These are phyloP conservation scores for Striga asiatica DNA, from an alignment of 257 asterid genomes.

Conservation along the genomic window DNA sequence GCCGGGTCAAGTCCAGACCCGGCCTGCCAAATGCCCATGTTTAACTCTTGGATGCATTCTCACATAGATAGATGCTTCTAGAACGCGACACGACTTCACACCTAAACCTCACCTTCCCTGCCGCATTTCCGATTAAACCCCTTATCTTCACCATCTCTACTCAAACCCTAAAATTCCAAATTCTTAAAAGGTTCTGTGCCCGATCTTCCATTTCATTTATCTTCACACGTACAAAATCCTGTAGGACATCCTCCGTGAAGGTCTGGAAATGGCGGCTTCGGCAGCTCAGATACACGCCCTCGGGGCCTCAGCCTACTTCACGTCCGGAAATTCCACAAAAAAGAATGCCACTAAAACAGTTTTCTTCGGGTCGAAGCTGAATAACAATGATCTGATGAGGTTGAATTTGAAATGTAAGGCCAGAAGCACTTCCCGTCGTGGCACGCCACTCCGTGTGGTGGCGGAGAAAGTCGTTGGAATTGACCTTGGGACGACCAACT, in stretches of 20 bases:
- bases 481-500: slow-evolving; percentile 75
- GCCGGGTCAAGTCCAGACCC: too few species aligned
- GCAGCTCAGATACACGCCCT: slow-evolving; percentile 56
- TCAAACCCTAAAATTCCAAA: slow-evolving; percentile 6
- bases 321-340: slow-evolving; percentile 19
- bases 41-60: too few species aligned
- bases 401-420: slow-evolving; percentile 29
- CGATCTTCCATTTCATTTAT: neutral
- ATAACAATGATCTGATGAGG: slow-evolving; percentile 23
- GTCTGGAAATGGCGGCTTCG: slow-evolving; percentile 33
- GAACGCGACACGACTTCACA: slow-evolving; percentile 29
- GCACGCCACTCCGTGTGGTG: slow-evolving; percentile 39
- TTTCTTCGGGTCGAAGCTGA: slow-evolving; percentile 38
- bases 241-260: neutral
- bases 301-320: slow-evolving; percentile 30
- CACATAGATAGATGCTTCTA: slow-evolving; percentile 17
- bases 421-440: slow-evolving; percentile 17
- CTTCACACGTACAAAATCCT: neutral
- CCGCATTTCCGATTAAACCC: slow-evolving; percentile 7
- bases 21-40: too few species aligned
- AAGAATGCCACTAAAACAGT: slow-evolving; percentile 24
- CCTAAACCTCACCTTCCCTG: slow-evolving; percentile 27
- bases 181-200: slow-evolving; percentile 6
- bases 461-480: slow-evolving; percentile 83
- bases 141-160: slow-evolving; percentile 14